Conservation (phyloP, 768 basidiomycete species). For the Panaeolus papilionaceus region DNA sequence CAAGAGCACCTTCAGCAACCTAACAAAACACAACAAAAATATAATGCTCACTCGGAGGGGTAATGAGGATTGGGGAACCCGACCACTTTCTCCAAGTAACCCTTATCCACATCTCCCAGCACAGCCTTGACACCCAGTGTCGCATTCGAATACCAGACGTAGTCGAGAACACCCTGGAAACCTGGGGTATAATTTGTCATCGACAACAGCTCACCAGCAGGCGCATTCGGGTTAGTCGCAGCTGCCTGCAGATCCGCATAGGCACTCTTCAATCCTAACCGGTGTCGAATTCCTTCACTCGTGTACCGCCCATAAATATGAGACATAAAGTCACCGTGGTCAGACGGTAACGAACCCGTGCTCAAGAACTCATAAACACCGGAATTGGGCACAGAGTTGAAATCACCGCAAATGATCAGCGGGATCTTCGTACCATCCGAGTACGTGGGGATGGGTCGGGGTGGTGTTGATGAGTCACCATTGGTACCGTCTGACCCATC, state of each 20-base stretch:
- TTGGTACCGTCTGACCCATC: conserved; percentile 26
- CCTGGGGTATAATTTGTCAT: conserved; percentile 92
- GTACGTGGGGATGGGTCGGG: conserved; percentile 71
- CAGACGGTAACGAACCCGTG: conserved; percentile 67
- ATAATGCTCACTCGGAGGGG: conserved; percentile 87
- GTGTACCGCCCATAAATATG: conserved; percentile 94
- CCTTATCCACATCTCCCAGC: conserved; percentile 86
- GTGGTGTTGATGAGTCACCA: conserved; percentile 22
- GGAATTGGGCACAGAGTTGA: conserved; percentile 86
- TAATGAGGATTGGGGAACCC: conserved; percentile 98
- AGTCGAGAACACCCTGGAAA: conserved; percentile 89
- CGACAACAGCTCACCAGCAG: conserved; percentile 49
- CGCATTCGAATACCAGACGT: conserved; percentile 87
- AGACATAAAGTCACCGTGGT: conserved; percentile 92
- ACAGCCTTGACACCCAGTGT: conserved; percentile 81
- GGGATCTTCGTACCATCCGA: conserved; percentile 90
- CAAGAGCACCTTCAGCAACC: conserved; percentile 8
- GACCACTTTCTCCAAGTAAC: conserved; percentile 88
- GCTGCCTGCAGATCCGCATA: conserved; percentile 51
- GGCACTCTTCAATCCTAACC: conserved; percentile 82
- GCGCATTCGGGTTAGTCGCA: conserved; percentile 26
- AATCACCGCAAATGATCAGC: conserved; percentile 91
- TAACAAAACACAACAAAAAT: conserved; percentile 36
- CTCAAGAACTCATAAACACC: conserved; percentile 93
- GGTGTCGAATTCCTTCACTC: conserved; percentile 84